Percentiles rank a stretch among this genome's conserved stretches.
These are phyloP conservation scores for Psilocybe cubensis DNA, from an alignment of 768 basidiomycete genomes.

Conservation along the genomic window DNA sequence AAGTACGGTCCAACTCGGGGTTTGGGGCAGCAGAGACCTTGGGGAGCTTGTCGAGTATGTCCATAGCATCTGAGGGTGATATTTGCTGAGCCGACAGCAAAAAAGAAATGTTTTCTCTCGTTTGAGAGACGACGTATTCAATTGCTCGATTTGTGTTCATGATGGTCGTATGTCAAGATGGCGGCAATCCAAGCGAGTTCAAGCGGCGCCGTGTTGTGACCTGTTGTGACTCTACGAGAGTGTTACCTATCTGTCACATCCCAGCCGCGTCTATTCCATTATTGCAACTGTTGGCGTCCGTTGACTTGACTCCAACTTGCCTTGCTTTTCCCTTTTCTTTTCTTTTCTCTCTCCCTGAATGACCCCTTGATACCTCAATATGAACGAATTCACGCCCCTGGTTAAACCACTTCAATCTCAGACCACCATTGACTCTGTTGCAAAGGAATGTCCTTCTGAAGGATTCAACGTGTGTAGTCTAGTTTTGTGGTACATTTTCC, in stretches of 20 bases:
- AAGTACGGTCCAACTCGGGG: neutral
- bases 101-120: slow-evolving; percentile 59
- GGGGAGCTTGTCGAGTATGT: slow-evolving; percentile 49
- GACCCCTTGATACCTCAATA: slow-evolving; percentile 11
- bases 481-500: slow-evolving; percentile 4
- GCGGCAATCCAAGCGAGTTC: neutral
- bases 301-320: neutral
- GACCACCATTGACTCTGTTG: slow-evolving; percentile 39
- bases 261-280: no score
- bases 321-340: neutral
- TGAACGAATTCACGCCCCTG: slow-evolving; percentile 43
- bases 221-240: no score
- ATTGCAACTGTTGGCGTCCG: no score
- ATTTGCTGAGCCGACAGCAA: slow-evolving; percentile 53
- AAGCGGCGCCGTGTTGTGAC: no score
- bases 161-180: slow-evolving; percentile 11
- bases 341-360: slow-evolving; percentile 8
- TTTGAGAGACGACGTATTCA: slow-evolving; percentile 56
- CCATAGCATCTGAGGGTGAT: slow-evolving; percentile 44
- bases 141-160: slow-evolving; percentile 27
- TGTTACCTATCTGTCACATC: no score
- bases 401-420: slow-evolving; percentile 37
- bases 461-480: slow-evolving; percentile 47
- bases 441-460: slow-evolving; percentile 41
- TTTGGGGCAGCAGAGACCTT: neutral